phyloP scores from a whole-genome alignment of 352 stramenopile genomes.

The Phytophthora meadii region DNA sequence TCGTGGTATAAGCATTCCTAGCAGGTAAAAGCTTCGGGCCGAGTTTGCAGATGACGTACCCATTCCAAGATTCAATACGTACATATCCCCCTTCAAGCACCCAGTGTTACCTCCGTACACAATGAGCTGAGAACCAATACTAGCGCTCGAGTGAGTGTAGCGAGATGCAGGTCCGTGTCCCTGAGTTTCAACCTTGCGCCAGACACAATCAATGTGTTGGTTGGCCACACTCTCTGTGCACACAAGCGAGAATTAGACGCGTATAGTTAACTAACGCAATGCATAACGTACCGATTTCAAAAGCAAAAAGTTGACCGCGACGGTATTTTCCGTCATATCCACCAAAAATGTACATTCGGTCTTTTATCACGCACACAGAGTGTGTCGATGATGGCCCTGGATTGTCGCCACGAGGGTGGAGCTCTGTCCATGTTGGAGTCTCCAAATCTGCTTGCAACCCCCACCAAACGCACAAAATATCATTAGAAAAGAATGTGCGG shows the following conservation, averaged over 20 bases:
- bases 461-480: conserved; percentile 8
- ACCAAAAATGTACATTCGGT: conserved; percentile 68
- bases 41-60: conserved; percentile 20
- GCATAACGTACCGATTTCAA: conserved; percentile 44
- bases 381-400: conserved; percentile 61
- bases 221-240: conserved; percentile 35
- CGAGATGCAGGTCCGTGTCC: conserved; percentile 46
- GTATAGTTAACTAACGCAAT: background rate
- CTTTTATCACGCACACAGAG: conserved; percentile 54
- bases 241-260: conserved; percentile 6
- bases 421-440: conserved; percentile 54
- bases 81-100: conserved; percentile 63
- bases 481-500: background rate
- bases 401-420: conserved; percentile 49
- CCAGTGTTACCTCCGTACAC: conserved; percentile 68
- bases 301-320: conserved; percentile 52
- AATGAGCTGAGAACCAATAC: conserved; percentile 58
- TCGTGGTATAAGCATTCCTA: background rate
- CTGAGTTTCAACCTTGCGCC: conserved; percentile 48
- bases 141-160: conserved; percentile 60
- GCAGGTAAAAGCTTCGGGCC: background rate
- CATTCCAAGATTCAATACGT: conserved; percentile 55
- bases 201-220: conserved; percentile 47
- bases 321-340: conserved; percentile 71
- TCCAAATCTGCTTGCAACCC: conserved; percentile 33